Percentiles rank a stretch among this genome's conserved stretches.
phyloP scores from a whole-genome alignment of 163 green algal species.

The Smithsoniella earleae region DNA sequence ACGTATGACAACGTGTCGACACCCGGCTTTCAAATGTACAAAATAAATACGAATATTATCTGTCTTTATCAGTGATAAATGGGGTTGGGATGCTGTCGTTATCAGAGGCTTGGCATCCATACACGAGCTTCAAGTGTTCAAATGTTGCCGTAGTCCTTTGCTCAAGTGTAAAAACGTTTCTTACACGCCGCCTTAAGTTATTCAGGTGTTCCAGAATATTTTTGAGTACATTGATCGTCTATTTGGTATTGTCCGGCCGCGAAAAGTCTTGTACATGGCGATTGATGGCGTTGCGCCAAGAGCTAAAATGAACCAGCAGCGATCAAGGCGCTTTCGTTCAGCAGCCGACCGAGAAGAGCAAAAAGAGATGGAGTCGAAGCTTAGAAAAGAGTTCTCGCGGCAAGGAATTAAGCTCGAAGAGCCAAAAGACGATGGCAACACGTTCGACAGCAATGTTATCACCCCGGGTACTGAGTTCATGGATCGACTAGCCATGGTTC shows the following conservation, averaged over 20 bases:
- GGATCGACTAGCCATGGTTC: constrained; percentile 65
- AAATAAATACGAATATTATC: background rate
- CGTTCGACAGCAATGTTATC: constrained; percentile 81
- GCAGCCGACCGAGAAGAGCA: constrained; percentile 44
- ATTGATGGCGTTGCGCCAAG: constrained; percentile 87
- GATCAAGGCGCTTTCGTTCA: constrained; percentile 73
- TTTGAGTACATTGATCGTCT: constrained; percentile 88
- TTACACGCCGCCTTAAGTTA: background rate
- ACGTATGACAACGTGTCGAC: too few relatives aligned
- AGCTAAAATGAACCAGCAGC: constrained; percentile 96
- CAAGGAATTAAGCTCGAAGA: constrained; percentile 24
- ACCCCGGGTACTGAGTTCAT: constrained; percentile 83
- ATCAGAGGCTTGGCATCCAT: too few relatives aligned
- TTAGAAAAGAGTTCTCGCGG: constrained; percentile 28
- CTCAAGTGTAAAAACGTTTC: background rate
- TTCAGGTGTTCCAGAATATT: constrained; percentile 42
- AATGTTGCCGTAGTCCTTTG: background rate
- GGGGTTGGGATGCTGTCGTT: too few relatives aligned
- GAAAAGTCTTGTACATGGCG: constrained; percentile 87
- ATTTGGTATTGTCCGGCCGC: constrained; percentile 77
- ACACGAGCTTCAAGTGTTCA: too few relatives aligned
- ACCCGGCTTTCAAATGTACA: too few relatives aligned
- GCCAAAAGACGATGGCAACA: constrained; percentile 38
- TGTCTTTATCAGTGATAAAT: too few relatives aligned
- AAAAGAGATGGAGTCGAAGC: constrained; percentile 38